Base-by-base conservation (phyloP, 306 rosid species). In the Castanea crenata region DNA sequence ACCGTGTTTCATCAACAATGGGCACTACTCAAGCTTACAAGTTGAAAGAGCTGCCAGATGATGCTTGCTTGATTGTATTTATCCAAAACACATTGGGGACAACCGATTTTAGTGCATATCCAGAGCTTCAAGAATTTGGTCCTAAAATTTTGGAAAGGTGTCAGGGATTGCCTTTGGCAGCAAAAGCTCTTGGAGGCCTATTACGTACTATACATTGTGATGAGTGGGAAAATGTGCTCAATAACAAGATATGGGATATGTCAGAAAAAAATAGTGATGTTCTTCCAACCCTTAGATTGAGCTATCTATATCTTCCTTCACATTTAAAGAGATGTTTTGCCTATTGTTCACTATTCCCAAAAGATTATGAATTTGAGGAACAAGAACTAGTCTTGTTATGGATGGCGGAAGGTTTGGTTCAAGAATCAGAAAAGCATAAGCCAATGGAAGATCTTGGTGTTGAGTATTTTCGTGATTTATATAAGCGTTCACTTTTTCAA, bases 281-380 rank as follows among this genome's bases (percentile, higher is more conserved):
- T 18, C 0, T 69, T n/a, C 21, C 70, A 35, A 57, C 58, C 1
- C 49, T 78, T 52, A 69, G 19, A 20, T 25, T 78, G 1, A 69
- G 76, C 52, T 78, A 78, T 10, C n/a, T 23, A 11, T n/a, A 57
- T 38, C 61, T 78, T 6, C 68, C 81, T 3, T 1, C 21, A 18
- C 58, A 69, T 1, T 25, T 69, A 27, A 78, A 44, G 8, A 74
- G 20, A 1, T 78, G 81, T 10, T 69, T 78, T 56, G 69, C 51
- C 1, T 78, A 55, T 13, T 57, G 69, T 69, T 67, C 81, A 35
- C 25, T 78, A 29, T 57, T 69, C 21, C 69, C 58, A 0, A 57
- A 78, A 20, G 32, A 56, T 23, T 1, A 5, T 9, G 3, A 0
- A 0, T 56, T 78, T 19, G 0, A 31, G 1, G 71, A 69, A 49